phyloP scores from a whole-genome alignment of 164 flowering plant species.

The Sextonia rubra region DNA sequence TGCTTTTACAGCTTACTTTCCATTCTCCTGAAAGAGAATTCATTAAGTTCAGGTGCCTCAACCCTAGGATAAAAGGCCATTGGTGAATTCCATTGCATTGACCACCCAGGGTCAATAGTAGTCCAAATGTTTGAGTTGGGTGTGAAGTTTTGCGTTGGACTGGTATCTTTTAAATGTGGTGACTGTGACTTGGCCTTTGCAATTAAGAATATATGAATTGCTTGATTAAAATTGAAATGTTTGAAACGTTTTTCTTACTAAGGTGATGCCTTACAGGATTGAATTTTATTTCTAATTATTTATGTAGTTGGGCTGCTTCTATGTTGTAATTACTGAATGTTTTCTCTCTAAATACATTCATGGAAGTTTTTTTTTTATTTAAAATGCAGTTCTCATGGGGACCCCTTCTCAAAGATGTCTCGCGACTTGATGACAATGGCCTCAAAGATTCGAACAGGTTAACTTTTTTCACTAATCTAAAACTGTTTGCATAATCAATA shows the following conservation, averaged over 20 bases:
- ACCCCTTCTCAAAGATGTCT: constrained; percentile 77
- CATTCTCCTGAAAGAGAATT: too few relatives aligned
- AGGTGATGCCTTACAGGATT: not conserved
- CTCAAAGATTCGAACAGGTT: constrained; percentile 57
- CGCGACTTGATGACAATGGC: constrained; percentile 67
- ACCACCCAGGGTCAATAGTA: not conserved
- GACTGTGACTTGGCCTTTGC: not conserved
- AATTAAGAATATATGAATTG: not conserved
- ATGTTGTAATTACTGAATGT: too few relatives aligned
- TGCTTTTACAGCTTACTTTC: not conserved
- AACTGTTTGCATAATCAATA: not conserved
- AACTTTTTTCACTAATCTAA: not conserved
- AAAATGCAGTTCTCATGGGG: constrained; percentile 78
- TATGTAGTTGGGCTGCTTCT: not conserved
- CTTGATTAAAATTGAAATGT: not conserved
- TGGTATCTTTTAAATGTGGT: not conserved
- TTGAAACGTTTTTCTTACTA: not conserved
- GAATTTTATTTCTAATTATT: not conserved
- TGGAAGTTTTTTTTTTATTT: not conserved
- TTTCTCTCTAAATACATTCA: too few relatives aligned
- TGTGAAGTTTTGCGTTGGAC: not conserved
- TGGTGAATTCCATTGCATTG: not conserved
- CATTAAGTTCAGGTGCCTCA: too few relatives aligned
- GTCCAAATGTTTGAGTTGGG: not conserved
- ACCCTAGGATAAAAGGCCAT: too few relatives aligned